Evolutionary conservation across 345 rosid species (phyloP), one percentile per base, ranked within the genome.

Genomic region (Adansonia digitata): DNA sequence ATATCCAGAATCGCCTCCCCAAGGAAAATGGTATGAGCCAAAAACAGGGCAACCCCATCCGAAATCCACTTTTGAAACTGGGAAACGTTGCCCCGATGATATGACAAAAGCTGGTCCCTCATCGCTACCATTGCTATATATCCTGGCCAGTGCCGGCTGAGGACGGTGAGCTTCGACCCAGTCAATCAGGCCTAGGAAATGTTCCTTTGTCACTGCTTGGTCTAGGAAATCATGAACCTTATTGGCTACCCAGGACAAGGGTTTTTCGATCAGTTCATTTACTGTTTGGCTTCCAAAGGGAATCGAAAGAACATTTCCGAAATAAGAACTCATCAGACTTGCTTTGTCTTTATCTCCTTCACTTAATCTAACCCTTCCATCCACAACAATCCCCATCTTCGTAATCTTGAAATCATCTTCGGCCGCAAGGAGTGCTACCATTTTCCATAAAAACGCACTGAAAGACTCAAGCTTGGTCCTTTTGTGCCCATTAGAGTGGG

Each of bases 241-340:
- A 3, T 69, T 62, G 0, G 94, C 92, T 18, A 83, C 90, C 83
- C 76, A 82, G 48, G 75, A 74, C 59, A 90, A 45, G 0, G 94
- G 82, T 26, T 76, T 78, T 63, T 78, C 81, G 5, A 56, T 51
- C 10, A 90, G 68, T 8, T 84, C 85, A 0, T 27, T 51, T 0
- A 72, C 71, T n/a, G 2, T 78, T 64, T 77, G 74, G 18, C 63
- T 73, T 0, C 90, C 88, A 12, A 56, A 82, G 1, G 90, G 88
- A 37, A 90, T 81, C 0, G 94, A 86, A 13, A 90, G 79, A n/a
- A 88, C 94, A 53, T 90, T 90, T 34, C 94, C 94, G 12, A 90
- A 86, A 65, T 86, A 86, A 5, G 71, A 66, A 7, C 26, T 62
- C 86, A 87, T 77, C 7, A 61, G 9, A 2, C 37, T 42, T 4